Percentiles rank a stretch among this genome's conserved stretches.
Conservation (phyloP, 441 rosid genomes). For the Erodium trifolium region DNA sequence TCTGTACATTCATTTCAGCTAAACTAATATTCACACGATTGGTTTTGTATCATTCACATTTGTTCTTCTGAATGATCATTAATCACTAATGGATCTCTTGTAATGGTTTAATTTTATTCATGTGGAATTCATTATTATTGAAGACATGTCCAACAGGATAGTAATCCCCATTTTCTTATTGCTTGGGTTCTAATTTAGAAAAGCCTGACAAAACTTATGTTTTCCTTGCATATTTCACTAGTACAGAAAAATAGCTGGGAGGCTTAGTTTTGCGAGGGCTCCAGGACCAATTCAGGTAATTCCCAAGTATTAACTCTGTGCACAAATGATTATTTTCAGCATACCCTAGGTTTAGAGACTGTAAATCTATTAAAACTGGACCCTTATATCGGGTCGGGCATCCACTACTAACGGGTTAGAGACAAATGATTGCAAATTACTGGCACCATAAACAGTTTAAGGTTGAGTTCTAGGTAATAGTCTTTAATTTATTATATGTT, state of each 20-base stretch:
- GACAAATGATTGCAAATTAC: background rate
- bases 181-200: background rate
- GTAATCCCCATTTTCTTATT: background rate
- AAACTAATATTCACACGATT: background rate
- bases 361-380: too few species aligned
- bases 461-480: background rate
- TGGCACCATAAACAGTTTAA: constrained; percentile 1
- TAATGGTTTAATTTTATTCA: background rate
- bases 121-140: background rate
- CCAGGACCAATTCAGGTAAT: background rate
- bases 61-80: background rate
- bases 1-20: background rate
- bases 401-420: too few species aligned
- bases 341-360: background rate
- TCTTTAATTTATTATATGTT: background rate
- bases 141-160: background rate
- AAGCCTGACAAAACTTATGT: background rate
- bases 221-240: background rate
- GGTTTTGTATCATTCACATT: background rate
- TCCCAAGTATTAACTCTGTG: constrained; percentile 1
- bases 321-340: background rate
- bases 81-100: background rate
- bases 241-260: background rate
- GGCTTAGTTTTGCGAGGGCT: background rate
- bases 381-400: too few species aligned